phyloP scores from a whole-genome alignment of 225 moss, liverwort and hornwort genomes.

The Takakia lepidozioides region DNA sequence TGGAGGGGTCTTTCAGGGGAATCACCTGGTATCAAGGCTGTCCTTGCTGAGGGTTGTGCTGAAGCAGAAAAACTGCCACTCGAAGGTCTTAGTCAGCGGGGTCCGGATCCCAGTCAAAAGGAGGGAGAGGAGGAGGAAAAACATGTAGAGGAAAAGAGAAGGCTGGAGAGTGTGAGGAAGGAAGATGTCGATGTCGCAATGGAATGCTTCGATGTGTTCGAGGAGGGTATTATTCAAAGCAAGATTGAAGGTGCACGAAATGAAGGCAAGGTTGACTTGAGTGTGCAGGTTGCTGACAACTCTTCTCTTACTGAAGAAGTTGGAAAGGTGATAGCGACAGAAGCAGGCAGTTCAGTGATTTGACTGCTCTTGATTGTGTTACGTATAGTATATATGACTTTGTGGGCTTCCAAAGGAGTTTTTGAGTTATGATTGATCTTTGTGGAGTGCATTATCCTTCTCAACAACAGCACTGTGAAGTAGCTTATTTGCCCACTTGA shows the following conservation, averaged over 20 bases:
- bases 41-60: constrained; percentile 15
- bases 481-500: no score
- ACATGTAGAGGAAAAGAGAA: constrained; percentile 30
- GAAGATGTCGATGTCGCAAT: background rate
- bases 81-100: constrained; percentile 19
- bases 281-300: constrained; percentile 11
- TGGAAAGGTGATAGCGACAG: no score
- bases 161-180: constrained; percentile 42
- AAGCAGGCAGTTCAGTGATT: no score
- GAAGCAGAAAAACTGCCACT: constrained; percentile 20
- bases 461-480: no score
- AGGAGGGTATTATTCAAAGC: background rate
- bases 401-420: no score
- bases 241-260: constrained; percentile 4
- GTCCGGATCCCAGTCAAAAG: background rate
- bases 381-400: no score
- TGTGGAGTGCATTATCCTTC: no score
- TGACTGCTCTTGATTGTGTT: no score
- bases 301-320: background rate
- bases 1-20: background rate
- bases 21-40: constrained; percentile 13
- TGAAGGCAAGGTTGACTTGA: constrained; percentile 18
- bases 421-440: no score
- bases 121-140: constrained; percentile 22
- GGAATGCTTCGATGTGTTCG: no score